Conservation (phyloP, 129 eudicot species). For the Chrysanthemum lavandulifolium region DNA sequence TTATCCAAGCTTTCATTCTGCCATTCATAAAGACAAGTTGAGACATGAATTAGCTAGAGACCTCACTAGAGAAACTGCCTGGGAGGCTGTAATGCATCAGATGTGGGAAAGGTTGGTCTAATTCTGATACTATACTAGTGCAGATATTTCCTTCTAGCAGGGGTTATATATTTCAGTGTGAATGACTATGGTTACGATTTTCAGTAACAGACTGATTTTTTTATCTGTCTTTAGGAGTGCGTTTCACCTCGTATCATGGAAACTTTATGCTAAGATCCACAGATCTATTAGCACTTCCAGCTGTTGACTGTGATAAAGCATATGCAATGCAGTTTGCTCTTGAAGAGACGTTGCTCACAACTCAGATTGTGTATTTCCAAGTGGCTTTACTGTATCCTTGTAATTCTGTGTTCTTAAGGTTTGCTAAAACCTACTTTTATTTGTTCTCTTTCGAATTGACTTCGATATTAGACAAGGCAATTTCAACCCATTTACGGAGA, state of each 20-base stretch:
- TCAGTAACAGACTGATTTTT: constrained; percentile 17
- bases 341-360: constrained; percentile 88
- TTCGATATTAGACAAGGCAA: not conserved
- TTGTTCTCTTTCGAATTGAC: not conserved
- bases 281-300: constrained; percentile 95
- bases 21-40: constrained; percentile 71
- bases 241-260: constrained; percentile 96
- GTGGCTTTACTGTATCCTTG: constrained; percentile 96
- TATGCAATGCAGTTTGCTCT: constrained; percentile 93
- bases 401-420: constrained; percentile 10
- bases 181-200: not conserved
- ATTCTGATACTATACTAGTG: not conserved
- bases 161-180: not conserved
- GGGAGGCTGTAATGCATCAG: constrained; percentile 99
- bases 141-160: constrained; percentile 11
- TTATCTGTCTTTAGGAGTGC: constrained; percentile 56
- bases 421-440: not conserved
- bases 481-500: not conserved
- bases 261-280: constrained; percentile 98
- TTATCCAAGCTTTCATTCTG: constrained; percentile 81
- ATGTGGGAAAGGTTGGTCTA: constrained; percentile 87
- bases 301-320: constrained; percentile 99
- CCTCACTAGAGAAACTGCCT: constrained; percentile 97
- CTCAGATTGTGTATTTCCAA: constrained; percentile 87
- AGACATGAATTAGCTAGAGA: constrained; percentile 89